These are phyloP conservation scores for Venturia pyrina DNA, from an alignment of 2,329 filamentous ascomycete genomes.

Conservation along the genomic window DNA sequence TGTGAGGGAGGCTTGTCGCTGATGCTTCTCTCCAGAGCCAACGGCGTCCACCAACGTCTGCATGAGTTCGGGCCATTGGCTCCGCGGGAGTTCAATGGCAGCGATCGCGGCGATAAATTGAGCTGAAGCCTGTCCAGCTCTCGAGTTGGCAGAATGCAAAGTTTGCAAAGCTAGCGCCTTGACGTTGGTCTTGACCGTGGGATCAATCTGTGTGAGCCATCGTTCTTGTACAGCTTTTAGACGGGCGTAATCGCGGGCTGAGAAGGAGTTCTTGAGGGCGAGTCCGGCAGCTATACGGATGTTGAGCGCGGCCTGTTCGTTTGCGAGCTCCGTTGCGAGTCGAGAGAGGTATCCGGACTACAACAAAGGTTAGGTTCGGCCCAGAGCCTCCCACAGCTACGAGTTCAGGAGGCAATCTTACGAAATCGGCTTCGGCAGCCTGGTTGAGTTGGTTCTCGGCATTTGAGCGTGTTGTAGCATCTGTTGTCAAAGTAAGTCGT, in stretches of 20 bases:
- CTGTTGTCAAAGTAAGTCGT: constrained; percentile 41
- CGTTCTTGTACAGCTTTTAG: constrained; percentile 85
- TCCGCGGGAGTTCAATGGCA: constrained; percentile 82
- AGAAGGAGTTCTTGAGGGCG: constrained; percentile 96
- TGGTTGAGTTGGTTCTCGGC: constrained; percentile 91
- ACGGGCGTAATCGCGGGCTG: constrained; percentile 77
- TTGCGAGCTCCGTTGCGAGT: constrained; percentile 87
- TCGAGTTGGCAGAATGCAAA: constrained; percentile 64
- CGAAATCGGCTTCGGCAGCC: constrained; percentile 91
- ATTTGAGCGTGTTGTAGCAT: constrained; percentile 78
- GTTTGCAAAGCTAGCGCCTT: constrained; percentile 88
- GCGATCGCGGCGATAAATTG: constrained; percentile 95
- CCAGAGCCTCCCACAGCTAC: not conserved
- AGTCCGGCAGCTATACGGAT: constrained; percentile 93
- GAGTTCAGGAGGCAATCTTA: constrained; percentile 41
- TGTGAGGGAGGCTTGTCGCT: constrained; percentile 89
- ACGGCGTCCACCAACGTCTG: constrained; percentile 82
- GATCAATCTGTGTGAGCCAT: constrained; percentile 79
- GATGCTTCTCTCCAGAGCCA: constrained; percentile 70
- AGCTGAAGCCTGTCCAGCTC: constrained; percentile 80
- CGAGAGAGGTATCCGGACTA: constrained; percentile 88
- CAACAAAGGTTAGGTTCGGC: not conserved
- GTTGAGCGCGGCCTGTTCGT: constrained; percentile 70
- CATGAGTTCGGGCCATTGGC: constrained; percentile 93
- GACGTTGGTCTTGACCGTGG: constrained; percentile 73